phyloP scores from a whole-genome alignment of 2,329 filamentous ascomycete species.

The Ophiocordyceps camponoti-saundersi region DNA sequence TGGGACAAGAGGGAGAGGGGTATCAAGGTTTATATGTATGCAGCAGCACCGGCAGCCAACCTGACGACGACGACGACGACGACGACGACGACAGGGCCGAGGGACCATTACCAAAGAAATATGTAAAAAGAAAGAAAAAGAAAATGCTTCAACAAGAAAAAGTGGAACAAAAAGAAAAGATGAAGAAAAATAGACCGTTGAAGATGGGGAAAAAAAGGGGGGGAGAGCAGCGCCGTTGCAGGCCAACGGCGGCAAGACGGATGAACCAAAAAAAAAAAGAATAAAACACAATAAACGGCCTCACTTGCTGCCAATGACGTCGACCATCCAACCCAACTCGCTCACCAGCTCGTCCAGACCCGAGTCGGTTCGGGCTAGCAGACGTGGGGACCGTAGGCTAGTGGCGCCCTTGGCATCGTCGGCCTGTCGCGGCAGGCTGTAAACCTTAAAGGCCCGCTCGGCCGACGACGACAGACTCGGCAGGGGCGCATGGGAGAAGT shows the following conservation, averaged over 20 bases:
- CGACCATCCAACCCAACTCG: constrained; percentile 36
- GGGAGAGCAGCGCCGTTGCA: too few relatives aligned
- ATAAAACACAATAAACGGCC: too few relatives aligned
- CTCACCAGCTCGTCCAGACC: constrained; percentile 22
- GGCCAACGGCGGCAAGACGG: too few relatives aligned
- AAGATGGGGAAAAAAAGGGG: too few relatives aligned
- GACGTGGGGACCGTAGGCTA: constrained; percentile 7
- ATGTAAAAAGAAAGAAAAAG: background rate
- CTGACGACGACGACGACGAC: background rate
- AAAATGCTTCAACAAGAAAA: background rate
- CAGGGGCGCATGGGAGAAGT: constrained; percentile 10
- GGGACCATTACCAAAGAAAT: background rate
- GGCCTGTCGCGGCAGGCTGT: constrained; percentile 25
- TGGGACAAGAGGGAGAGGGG: background rate
- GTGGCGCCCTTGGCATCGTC: constrained; percentile 5
- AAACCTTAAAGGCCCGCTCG: constrained; percentile 15
- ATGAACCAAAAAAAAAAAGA: background rate
- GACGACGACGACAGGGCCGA: background rate
- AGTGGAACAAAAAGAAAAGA: too few relatives aligned
- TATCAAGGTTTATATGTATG: background rate
- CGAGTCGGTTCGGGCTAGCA: constrained; percentile 10
- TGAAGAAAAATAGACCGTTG: too few relatives aligned
- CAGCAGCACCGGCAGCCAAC: too few relatives aligned
- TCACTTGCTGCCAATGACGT: constrained; percentile 21
- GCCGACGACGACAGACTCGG: constrained; percentile 3